These are phyloP conservation scores for Xylaria venustula DNA, from an alignment of 495 filamentous ascomycete species.

Conservation along the genomic window DNA sequence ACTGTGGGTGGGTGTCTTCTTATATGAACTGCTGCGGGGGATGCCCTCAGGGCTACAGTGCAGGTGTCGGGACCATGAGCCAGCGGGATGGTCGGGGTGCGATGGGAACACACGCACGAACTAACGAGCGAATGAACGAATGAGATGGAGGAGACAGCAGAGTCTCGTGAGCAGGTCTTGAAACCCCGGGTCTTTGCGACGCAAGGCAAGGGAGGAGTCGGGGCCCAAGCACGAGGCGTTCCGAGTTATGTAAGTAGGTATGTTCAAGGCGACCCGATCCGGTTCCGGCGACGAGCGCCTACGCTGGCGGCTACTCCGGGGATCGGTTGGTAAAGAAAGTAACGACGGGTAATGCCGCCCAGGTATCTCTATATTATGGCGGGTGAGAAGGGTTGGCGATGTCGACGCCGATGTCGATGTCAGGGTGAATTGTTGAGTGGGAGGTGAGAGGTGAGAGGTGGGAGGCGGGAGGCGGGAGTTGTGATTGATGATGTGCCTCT, in stretches of 20 bases:
- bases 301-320: background rate
- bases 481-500: too few species aligned
- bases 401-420: background rate
- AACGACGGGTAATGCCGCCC: too few species aligned
- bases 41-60: slow-evolving; percentile 13
- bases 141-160: background rate
- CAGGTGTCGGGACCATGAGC: slow-evolving; percentile 14
- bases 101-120: background rate
- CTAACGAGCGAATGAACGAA: background rate
- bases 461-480: too few species aligned
- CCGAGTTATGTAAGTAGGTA: background rate
- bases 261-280: slow-evolving; percentile 2
- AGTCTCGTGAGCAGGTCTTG: too few species aligned
- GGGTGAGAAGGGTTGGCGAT: background rate
- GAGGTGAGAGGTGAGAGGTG: too few species aligned
- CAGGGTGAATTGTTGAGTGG: background rate
- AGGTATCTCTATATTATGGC: background rate
- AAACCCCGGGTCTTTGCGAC: too few species aligned
- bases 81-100: background rate
- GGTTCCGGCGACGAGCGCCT: background rate
- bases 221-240: too few species aligned
- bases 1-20: background rate
- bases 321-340: background rate
- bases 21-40: background rate
- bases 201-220: too few species aligned